These are phyloP conservation scores for Iris macrosiphon DNA, from an alignment of 106 monocot species.

Conservation along the genomic window DNA sequence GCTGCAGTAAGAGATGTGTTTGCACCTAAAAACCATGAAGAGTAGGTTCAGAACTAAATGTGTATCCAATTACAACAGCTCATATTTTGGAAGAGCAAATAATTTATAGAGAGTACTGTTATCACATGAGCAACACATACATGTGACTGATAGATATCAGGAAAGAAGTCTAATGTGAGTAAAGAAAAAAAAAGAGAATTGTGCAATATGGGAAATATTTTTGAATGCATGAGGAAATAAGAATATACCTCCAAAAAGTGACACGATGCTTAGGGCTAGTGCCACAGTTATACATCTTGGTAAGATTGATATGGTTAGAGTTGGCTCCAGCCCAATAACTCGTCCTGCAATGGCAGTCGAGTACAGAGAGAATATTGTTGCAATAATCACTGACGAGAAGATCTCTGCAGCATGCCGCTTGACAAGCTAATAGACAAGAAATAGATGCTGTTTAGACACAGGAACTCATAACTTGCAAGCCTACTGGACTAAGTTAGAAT, in stretches of 20 bases:
- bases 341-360: slow-evolving; percentile 81
- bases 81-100: no score
- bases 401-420: slow-evolving; percentile 91
- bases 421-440: slow-evolving; percentile 49
- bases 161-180: no score
- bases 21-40: slow-evolving; percentile 34
- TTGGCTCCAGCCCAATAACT: slow-evolving; percentile 58
- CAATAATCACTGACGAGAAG: slow-evolving; percentile 73
- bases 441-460: neutral
- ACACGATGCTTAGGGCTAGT: slow-evolving; percentile 83
- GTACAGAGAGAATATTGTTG: slow-evolving; percentile 68
- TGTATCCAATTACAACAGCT: neutral
- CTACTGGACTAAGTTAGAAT: no score
- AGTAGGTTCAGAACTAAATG: neutral
- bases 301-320: slow-evolving; percentile 78
- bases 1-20: slow-evolving; percentile 89
- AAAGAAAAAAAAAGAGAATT: no score
- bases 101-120: no score
- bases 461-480: neutral
- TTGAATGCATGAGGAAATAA: no score
- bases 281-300: slow-evolving; percentile 98
- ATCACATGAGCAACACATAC: no score
- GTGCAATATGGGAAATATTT: no score
- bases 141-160: no score
- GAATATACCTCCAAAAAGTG: slow-evolving; percentile 87